These are phyloP conservation scores for Astrephomene gubernaculifera DNA, from an alignment of 139 green algal genomes.

Conservation along the genomic window DNA sequence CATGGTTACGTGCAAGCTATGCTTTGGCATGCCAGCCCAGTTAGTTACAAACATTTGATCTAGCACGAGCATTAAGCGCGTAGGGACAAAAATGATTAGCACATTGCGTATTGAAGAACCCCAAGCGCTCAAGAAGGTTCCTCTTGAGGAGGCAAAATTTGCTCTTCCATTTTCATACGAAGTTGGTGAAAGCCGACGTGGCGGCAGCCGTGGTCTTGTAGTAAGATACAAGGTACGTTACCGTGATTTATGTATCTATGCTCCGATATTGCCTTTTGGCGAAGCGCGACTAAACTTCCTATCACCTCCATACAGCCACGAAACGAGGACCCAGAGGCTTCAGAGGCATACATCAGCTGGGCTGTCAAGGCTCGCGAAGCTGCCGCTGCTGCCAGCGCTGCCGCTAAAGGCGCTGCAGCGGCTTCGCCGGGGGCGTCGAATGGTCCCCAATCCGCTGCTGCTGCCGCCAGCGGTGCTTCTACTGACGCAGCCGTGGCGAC, in stretches of 20 bases:
- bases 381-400: not conserved
- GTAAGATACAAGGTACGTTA: constrained; percentile 20
- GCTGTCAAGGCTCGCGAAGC: not conserved
- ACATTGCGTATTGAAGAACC: not conserved
- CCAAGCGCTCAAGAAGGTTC: not conserved
- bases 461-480: not conserved
- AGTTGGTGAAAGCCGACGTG: constrained; percentile 25
- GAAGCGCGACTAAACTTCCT: not conserved
- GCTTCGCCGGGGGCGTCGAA: too few species aligned
- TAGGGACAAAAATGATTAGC: not conserved
- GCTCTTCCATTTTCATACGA: constrained; percentile 30
- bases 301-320: not conserved
- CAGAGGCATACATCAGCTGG: not conserved
- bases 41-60: not conserved
- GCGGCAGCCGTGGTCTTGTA: constrained; percentile 7
- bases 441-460: not conserved
- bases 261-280: not conserved
- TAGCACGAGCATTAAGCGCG: not conserved
- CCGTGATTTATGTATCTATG: not conserved
- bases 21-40: not conserved
- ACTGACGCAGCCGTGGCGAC: not conserved
- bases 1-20: not conserved
- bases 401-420: not conserved
- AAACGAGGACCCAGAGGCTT: not conserved
- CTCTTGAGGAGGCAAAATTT: not conserved